Evolutionary conservation across 768 basidiomycete species (phyloP), one percentile per base, ranked within the genome.

Genomic region (Trametes maxima): DNA sequence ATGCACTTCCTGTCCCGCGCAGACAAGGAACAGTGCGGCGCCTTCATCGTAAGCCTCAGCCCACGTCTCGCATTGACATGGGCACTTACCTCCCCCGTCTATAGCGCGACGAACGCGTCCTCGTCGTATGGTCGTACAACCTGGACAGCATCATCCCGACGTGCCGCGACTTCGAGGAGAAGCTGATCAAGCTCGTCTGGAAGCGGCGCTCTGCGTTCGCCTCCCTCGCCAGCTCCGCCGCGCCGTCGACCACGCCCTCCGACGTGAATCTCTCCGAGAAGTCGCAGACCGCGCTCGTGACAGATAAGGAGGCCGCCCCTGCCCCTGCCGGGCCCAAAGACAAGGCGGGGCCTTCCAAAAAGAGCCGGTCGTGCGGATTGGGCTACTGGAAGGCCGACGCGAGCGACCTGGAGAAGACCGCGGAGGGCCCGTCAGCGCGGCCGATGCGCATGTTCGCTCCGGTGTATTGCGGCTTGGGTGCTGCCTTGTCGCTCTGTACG

Each of bases 21-120:
- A 7, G 90, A 95, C 70, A 95, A 94, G 77, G 93, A 95, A 70
- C 93, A 95, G 68, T 93, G 89, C 51, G 94, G 87, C 19, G 94
- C 94, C 13, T 95, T 95, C 71, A 81, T 94, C 54, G 90, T 89
- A 72, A 69, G 83, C 79, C 39, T 19, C n/a, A 33, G 25, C 42
- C 2, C 39, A 22, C 24, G 4, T 4, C 21, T 5, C 3, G 17
- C 42, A 16, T 24, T 45, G 1, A 59, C 10, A 16, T 37, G 1
- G 13, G 16, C 35, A 21, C 44, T 57, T n/a, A 59, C 25, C 14
- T 39, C n/a, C 35, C 46, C 10, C 17, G 5, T 13, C 54, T 57
- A 21, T 67, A 92, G 91, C 86, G 93, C 25, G 88, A 93, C 71
- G 92, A 95, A 68, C 84, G 85, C 22, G 89, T 92, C 44, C 78